Conservation (phyloP, 208 protist genomes). For the Trypanosoma cruzi region DNA sequence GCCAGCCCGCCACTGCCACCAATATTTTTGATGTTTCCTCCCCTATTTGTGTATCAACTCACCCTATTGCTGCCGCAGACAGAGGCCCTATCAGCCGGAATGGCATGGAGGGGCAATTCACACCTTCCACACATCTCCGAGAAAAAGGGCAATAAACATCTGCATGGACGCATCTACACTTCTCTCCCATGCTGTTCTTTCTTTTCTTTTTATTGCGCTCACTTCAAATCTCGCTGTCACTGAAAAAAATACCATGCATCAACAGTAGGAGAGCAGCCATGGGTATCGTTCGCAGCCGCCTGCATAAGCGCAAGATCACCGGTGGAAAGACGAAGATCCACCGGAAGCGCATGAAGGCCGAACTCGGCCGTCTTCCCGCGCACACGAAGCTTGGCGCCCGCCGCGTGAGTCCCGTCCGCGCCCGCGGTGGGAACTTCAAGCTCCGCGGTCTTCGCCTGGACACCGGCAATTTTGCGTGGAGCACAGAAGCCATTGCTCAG, state of each 20-base stretch:
- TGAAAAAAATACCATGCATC: background rate
- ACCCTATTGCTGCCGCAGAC: too few species aligned
- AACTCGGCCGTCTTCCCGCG: constrained; percentile 96
- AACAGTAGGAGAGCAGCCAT: constrained; percentile 75
- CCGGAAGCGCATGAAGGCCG: constrained; percentile 96
- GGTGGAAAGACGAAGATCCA: constrained; percentile 95
- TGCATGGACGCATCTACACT: constrained; percentile 1
- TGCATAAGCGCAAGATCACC: constrained; percentile 98
- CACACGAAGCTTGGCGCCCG: constrained; percentile 96
- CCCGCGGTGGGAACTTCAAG: constrained; percentile 98
- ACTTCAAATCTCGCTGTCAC: background rate
- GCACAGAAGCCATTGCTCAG: constrained; percentile 84
- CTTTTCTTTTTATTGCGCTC: background rate
- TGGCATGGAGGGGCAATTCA: too few species aligned
- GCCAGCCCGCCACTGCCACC: too few species aligned
- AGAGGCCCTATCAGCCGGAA: too few species aligned
- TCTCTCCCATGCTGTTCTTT: background rate
- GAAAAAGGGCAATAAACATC: too few species aligned
- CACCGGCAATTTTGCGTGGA: constrained; percentile 99
- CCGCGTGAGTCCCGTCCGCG: constrained; percentile 95
- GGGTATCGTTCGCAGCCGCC: constrained; percentile 97
- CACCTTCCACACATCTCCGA: too few species aligned
- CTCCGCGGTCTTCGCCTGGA: constrained; percentile 98
- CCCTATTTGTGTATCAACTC: too few species aligned
- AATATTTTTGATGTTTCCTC: too few species aligned